Base-by-base conservation (phyloP, 139 green algal genomes). In the Ettlia oleoabundans region DNA sequence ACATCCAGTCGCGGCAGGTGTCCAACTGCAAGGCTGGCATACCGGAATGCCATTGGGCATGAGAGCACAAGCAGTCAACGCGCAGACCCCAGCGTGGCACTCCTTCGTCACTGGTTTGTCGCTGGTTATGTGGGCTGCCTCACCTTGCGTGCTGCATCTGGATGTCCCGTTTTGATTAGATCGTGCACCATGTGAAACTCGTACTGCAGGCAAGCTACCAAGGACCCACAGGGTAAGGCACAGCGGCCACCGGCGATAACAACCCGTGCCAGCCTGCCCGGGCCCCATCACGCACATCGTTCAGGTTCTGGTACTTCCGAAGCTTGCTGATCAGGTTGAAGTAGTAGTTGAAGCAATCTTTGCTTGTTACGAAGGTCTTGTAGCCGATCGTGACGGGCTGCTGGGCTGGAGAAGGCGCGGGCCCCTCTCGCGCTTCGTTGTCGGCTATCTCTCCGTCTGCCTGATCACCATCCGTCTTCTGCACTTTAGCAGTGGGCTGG, bases 81-180 rank as follows among this genome's bases (percentile, higher is more conserved):
- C n/a, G n/a, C n/a, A n/a, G n/a, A n/a, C n/a, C n/a, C n/a, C n/a
- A n/a, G n/a, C n/a, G n/a, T n/a, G n/a, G n/a, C n/a, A n/a, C n/a
- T n/a, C n/a, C n/a, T n/a, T n/a, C n/a, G n/a, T n/a, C n/a, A n/a
- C n/a, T n/a, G n/a, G n/a, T n/a, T n/a, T n/a, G n/a, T n/a, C n/a
- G n/a, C n/a, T n/a, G n/a, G n/a, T n/a, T n/a, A n/a, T n/a, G n/a
- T n/a, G n/a, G n/a, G n/a, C n/a, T n/a, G n/a, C n/a, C n/a, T n/a
- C 64, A 94, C 88, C 89, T 96, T 96, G 9, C 80, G 61, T 0
- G 65, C 65, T 0, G 88, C 84, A 0, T 89, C 71, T 4, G 91
- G 91, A 86, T 96, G 93, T 9, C 92, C 92, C 38, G 86, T 82
- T 76, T 88, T 76, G 28, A 96, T 76, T 24, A 96, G 87, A 33